Base-by-base conservation (phyloP, 371 early-diverging fungal species). In the Actinomortierella wolfii region DNA sequence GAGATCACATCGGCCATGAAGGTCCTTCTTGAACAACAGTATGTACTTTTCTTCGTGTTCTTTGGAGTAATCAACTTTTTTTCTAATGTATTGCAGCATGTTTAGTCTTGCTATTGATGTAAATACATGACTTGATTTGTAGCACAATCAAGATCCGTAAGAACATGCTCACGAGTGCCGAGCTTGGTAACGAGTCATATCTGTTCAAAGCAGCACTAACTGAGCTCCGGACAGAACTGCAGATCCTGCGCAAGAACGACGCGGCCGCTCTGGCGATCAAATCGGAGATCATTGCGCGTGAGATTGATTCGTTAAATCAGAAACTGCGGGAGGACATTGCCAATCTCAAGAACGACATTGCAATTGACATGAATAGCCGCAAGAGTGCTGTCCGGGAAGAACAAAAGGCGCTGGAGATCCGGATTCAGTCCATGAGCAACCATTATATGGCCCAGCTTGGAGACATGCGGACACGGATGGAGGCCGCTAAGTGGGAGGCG, bases 311-410 rank as follows among this genome's bases (percentile, higher is more conserved):
- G 0, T 54, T 96, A 66, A 84, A 81, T 34, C 93, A 92, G 50
- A 80, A 83, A 43, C 75, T 93, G 20, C 82, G 85, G 15, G 96
- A 96, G 56, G 86, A 89, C 34, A 81, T 93, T 17, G 83, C 87
- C 1, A 83, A 83, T 29, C 76, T 96, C 78, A 92, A 94, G 73
- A 84, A 89, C 8, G 95, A 96, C 20, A 88, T 96, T 39, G 84
- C 89, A 18, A 87, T 96, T 67, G 97, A 97, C 68, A 73, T 97
- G 80, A 95, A 94, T 69, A 91, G 90, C 64, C 87, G 92, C 64
- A 93, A 93, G 64, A 86, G 94, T 39, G 97, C 96, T 48, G 84
- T 86, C 1, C 78, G 89, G 34, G 94, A 93, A 52, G 85, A 89
- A 39, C 87, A 89, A 61, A 92, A 94, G 60, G 79, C 78, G 18